Conservation (phyloP, 176 grass and related monocot species). For the Cenchrus purpureus region DNA sequence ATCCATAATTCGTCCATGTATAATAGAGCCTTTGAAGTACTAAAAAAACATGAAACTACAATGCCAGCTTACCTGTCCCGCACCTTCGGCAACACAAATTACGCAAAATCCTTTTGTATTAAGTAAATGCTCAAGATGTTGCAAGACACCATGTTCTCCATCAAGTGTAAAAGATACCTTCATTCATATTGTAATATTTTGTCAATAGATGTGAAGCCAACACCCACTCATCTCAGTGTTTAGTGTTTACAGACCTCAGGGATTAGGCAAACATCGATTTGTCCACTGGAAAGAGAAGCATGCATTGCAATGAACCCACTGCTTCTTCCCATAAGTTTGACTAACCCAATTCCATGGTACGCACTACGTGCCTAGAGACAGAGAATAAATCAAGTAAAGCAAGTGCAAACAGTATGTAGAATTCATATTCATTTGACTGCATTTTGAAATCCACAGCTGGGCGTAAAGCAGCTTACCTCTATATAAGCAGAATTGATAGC, state of each 20-base stretch:
- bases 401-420: slow-evolving; percentile 32
- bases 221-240: not conserved
- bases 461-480: slow-evolving; percentile 55
- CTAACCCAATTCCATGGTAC: slow-evolving; percentile 95
- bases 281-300: slow-evolving; percentile 96
- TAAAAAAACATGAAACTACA: not conserved
- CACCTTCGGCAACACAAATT: slow-evolving; percentile 90
- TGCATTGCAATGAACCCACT: slow-evolving; percentile 98
- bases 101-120: slow-evolving; percentile 86
- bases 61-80: slow-evolving; percentile 75
- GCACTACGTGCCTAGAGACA: slow-evolving; percentile 78
- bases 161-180: slow-evolving; percentile 85
- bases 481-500: slow-evolving; percentile 98
- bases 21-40: not conserved
- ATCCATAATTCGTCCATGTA: slow-evolving; percentile 18
- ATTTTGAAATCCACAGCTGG: slow-evolving; percentile 26
- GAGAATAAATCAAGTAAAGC: slow-evolving; percentile 17
- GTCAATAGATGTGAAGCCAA: slow-evolving; percentile 37
- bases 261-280: slow-evolving; percentile 90
- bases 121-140: slow-evolving; percentile 78
- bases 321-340: slow-evolving; percentile 96
- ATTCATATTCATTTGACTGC: slow-evolving; percentile 25
- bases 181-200: slow-evolving; percentile 34
- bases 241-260: slow-evolving; percentile 71
- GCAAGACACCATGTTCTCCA: slow-evolving; percentile 78